Base-by-base conservation (phyloP, 1,139 yeast genomes). In the Candida labiduridarum region DNA sequence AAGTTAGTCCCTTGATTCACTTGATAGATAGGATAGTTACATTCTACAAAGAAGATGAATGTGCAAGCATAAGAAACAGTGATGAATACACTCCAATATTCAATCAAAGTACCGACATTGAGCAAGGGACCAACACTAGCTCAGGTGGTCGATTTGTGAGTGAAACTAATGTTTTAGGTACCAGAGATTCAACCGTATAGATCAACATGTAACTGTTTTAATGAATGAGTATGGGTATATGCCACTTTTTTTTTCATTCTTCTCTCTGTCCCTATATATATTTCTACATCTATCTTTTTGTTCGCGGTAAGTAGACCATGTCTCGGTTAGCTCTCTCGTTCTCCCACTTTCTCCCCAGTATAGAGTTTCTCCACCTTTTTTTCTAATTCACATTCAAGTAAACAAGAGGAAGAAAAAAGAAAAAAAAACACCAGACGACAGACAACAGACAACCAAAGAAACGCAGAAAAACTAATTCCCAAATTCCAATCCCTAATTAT, bases 41-140 rank as follows among this genome's bases (percentile, higher is more conserved):
- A 29, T 87, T 76, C 59, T 74, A 81, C 56, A 74, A 70, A 52
- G 92, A 87, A 65, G 79, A 72, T 39, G 84, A 79, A 34, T 83
- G 84, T 7, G 69, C 76, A 43, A 73, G 69, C 47, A 52, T 66
- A 18, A 71, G 87, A 61, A n/a, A n/a, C 16, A 66, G 68, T 10
- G 72, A 69, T 12, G 63, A 69, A 35, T 78, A 78, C 57, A 61
- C 61, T 19, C 75, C 77, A 7, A 51, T 73, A 39, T 67, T 69
- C 48, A 49, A 54, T 47, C 49, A 51, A n/a, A 18, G 9, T 4
- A 16, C 22, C 12, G 74, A 71, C 53, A 51, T 59, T 34, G 74
- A 67, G 49, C 39, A 47, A 8, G 45, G 33, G 10, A 22, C 46
- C 10, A 36, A 19, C 27, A 25, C 35, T 3, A 19, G 25, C 18